Base-by-base conservation (phyloP, 148 eudicot species). In the Euryodendron excelsum region DNA sequence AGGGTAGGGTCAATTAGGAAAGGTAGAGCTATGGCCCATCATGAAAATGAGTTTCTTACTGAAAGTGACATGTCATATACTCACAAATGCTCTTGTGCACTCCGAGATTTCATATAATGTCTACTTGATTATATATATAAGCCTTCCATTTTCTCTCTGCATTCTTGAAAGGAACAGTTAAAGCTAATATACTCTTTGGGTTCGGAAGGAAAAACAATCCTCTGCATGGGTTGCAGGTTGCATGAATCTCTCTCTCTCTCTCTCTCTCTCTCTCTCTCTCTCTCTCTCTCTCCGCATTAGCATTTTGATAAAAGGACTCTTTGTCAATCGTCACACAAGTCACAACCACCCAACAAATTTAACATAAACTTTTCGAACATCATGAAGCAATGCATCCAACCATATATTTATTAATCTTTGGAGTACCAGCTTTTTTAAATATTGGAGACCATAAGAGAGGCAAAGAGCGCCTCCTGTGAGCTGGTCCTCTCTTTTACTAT, bases 401-500 rank as follows among this genome's bases (percentile, higher is more conserved):
- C 56, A 69, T 25, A 69, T 45, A 69, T 37, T n/a, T 10, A 39
- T 21, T 41, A 37, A 17, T 39, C 23, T 39, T 39, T 68, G 48
- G 72, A 68, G 30, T 68, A 37, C n/a, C 15, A 2, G 76, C 37
- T 60, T 50, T 21, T 41, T 36, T 45, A 14, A 75, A 62, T 41
- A 17, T 62, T 60, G 78, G 69, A 59, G 64, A 62, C 78, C 69
- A 75, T 21, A 10, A 27, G 18, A 60, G 30, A 47, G 62, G 56
- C 2, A 62, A 75, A 47, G 36, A 15, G 50, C 44, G 56, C 59
- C 55, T 45, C 37, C 12, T 1, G 68, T 39, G 78, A 75, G 78
- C 70, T 76, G 78, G 78, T 76, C 23, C 30, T 47, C 39, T 44
- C 23, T 55, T 21, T 25, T n/a, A n/a, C n/a, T n/a, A n/a, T n/a